Conservation (phyloP, 2,329 filamentous ascomycete genomes). For the Trichoderma breve region DNA sequence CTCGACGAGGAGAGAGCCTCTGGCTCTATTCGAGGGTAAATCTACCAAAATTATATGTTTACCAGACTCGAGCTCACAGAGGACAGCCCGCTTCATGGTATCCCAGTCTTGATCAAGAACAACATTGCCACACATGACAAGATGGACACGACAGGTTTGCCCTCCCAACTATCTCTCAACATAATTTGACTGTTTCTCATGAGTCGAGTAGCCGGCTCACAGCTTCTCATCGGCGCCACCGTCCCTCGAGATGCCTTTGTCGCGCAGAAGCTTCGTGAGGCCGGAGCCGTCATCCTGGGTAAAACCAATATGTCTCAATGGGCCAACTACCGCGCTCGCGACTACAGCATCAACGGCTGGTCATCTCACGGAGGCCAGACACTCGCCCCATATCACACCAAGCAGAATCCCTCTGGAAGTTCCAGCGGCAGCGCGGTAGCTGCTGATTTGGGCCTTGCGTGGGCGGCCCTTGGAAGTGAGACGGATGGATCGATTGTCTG, state of each 20-base stretch:
- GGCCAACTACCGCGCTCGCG: conserved; percentile 56
- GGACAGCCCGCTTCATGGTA: conserved; percentile 53
- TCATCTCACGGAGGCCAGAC: conserved; percentile 61
- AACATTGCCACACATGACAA: conserved; percentile 61
- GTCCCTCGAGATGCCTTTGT: conserved; percentile 56
- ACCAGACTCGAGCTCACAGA: background rate
- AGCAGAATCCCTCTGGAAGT: conserved; percentile 60
- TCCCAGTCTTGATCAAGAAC: conserved; percentile 64
- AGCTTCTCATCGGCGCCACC: conserved; percentile 54
- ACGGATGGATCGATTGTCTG: conserved; percentile 54
- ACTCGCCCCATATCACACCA: conserved; percentile 57
- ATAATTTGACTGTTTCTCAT: background rate
- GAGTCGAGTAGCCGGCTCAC: conserved; percentile 48
- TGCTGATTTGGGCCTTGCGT: conserved; percentile 57
- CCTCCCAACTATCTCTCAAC: background rate
- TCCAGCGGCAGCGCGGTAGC: conserved; percentile 61
- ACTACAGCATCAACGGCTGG: conserved; percentile 62
- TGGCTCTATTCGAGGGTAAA: conserved; percentile 29
- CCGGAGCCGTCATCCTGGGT: conserved; percentile 61
- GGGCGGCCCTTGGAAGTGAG: conserved; percentile 60
- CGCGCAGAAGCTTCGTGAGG: conserved; percentile 55
- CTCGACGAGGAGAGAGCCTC: conserved; percentile 34
- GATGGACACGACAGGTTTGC: conserved; percentile 53
- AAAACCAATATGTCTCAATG: conserved; percentile 64
- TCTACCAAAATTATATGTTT: background rate